Evolutionary conservation across 768 basidiomycete genomes (phyloP), one percentile per base, ranked within the genome.

Genomic region (Boletus pseudo-olivaceus): DNA sequence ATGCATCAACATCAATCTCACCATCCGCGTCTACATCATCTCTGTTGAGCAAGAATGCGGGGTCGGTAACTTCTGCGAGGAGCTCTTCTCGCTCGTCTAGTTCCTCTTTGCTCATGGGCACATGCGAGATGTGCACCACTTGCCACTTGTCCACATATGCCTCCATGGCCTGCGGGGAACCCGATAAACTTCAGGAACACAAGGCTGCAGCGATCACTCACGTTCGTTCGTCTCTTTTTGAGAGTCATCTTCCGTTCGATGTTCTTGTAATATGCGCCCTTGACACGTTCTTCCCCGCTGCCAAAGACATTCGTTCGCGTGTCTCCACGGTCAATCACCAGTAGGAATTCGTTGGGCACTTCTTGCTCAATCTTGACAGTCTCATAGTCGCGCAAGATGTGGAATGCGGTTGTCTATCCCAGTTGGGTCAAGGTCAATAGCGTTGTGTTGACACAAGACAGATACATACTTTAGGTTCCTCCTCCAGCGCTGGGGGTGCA

Each of bases 161-260:
- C 55, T 92, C 88, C 66, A 84, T 82, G 30, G 74, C 77, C 87
- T 90, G 64, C 11, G 27, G 20, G 19, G 26, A 35, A 39, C 17
- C 20, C 15, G 14, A 43, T 54, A 14, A 55, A 47, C 45, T 19
- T 53, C 32, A 38, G 20, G 17, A 26, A 41, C 54, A 44, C 12
- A n/a, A 34, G n/a, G 51, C 23, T 44, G 11, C 8, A 5, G 5
- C 14, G 11, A n/a, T 41, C 17, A 75, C 82, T 68, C 57, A 91
- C 90, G 67, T 89, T 88, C 17, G 81, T 81, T 8, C 91, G 82
- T 69, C 85, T 90, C 75, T 91, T 92, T 72, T 92, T 92, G 39
- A 93, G 75, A 23, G 82, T 76, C 85, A 92, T 92, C 72, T 92
- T 93, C 43, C 90, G 82, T 72, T 91, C 89, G 50, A 93, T 90